Percentiles rank a stretch among this genome's conserved stretches.
phyloP scores from a whole-genome alignment of 257 asterid species.

The Galeopsis tetrahit region DNA sequence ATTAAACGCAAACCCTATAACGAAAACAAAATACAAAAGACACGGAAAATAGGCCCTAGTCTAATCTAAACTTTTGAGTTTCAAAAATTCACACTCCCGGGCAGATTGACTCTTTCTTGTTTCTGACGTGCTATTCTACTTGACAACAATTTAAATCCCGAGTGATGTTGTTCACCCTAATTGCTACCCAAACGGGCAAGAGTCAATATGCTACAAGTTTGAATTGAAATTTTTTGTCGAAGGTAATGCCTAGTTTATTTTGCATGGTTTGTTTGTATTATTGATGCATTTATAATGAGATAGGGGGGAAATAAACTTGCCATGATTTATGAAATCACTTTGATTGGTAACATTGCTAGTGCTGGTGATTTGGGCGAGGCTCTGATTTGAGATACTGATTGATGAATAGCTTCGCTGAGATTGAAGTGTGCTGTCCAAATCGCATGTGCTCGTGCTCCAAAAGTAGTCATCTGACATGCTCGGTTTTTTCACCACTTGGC shows the following conservation, averaged over 20 bases:
- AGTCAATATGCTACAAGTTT: no score
- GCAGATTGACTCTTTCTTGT: no score
- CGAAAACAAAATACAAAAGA: no score
- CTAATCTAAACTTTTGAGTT: no score
- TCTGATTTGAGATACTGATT: conserved; percentile 60
- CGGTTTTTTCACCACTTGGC: conserved; percentile 57
- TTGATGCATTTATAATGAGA: not conserved
- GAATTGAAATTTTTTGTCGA: no score
- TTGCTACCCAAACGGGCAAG: no score
- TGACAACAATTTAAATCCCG: no score
- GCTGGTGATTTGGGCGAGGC: conserved; percentile 45
- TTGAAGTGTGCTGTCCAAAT: conserved; percentile 61
- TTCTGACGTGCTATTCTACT: no score
- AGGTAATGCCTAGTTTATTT: no score
- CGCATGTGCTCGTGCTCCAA: conserved; percentile 84
- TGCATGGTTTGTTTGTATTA: not conserved
- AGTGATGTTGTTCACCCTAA: no score
- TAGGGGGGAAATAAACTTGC: conserved; percentile 40
- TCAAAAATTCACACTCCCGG: no score
- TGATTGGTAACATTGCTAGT: conserved; percentile 48
- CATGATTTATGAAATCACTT: conserved; percentile 70
- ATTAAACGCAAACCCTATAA: not conserved
- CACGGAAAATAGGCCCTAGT: no score
- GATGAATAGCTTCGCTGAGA: conserved; percentile 80
- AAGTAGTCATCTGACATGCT: conserved; percentile 70